Evolutionary conservation across 257 asterid genomes (phyloP).

Genomic region (Knoxia roxburghii): DNA sequence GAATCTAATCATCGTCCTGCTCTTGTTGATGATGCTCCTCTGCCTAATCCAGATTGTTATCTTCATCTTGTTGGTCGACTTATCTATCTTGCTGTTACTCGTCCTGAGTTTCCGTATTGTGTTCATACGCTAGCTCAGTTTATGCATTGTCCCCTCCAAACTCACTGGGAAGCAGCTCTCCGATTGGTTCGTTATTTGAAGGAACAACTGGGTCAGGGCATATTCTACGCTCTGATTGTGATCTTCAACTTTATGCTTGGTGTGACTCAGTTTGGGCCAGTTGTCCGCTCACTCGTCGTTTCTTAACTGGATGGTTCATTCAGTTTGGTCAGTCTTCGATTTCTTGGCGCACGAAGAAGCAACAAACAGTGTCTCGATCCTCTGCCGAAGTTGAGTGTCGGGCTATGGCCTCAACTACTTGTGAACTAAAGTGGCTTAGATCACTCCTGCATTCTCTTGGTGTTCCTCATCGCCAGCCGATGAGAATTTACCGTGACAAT

Average conservation of each 20-base stretch:
- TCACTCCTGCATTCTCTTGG: no score
- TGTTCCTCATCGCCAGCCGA: no score
- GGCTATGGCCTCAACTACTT: neutral
- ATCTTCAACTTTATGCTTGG: neutral
- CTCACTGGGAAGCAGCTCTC: no score
- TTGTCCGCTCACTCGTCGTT: neutral
- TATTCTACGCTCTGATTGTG: no score
- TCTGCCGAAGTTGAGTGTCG: neutral
- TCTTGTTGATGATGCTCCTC: neutral
- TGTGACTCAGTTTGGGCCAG: neutral
- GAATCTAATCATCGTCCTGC: neutral
- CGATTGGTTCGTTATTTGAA: no score
- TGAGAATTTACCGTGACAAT: no score
- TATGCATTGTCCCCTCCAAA: no score
- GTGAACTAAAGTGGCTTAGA: no score
- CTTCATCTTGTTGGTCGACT: neutral
- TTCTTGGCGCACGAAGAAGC: neutral
- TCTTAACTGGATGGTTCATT: neutral
- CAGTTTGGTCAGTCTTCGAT: neutral
- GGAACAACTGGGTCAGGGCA: no score
- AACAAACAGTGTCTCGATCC: neutral
- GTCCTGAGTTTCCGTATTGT: neutral
- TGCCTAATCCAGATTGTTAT: neutral
- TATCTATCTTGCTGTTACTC: neutral
- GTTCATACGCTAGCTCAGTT: neutral